Percentiles rank a stretch among this genome's conserved stretches.
These are phyloP conservation scores for Phytophthora cactorum DNA, from an alignment of 352 stramenopile species.

Conservation along the genomic window DNA sequence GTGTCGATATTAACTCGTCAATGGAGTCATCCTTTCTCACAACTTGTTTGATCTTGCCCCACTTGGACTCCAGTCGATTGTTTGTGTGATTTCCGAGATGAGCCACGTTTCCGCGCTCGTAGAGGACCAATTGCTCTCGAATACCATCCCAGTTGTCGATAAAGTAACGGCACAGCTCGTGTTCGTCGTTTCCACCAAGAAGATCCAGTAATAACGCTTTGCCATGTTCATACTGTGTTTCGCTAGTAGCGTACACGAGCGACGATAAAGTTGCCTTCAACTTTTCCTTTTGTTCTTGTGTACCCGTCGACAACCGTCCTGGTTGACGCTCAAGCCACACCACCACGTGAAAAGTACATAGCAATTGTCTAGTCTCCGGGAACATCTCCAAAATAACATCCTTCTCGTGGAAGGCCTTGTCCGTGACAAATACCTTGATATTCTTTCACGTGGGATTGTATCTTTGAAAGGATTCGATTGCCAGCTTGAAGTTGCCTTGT, in stretches of 20 bases:
- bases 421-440: conserved; percentile 4
- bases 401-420: conserved; percentile 9
- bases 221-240: background rate
- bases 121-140: conserved; percentile 2
- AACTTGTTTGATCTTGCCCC: conserved; percentile 6
- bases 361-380: background rate
- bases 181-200: background rate
- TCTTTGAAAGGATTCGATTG: conserved; percentile 8
- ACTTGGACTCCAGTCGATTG: conserved; percentile 15
- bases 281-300: background rate
- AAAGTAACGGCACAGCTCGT: background rate
- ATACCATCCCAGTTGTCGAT: conserved; percentile 1
- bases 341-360: conserved; percentile 1
- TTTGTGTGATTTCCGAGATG: conserved; percentile 16
- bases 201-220: background rate
- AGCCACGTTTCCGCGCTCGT: background rate
- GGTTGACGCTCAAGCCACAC: background rate
- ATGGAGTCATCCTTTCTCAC: background rate
- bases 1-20: conserved; percentile 5
- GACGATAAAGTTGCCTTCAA: background rate
- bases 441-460: conserved; percentile 1
- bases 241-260: background rate
- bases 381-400: too few relatives aligned
- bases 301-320: background rate
- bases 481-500: background rate